These are phyloP conservation scores for Arctium lappa DNA, from an alignment of 129 eudicot species.

Conservation along the genomic window DNA sequence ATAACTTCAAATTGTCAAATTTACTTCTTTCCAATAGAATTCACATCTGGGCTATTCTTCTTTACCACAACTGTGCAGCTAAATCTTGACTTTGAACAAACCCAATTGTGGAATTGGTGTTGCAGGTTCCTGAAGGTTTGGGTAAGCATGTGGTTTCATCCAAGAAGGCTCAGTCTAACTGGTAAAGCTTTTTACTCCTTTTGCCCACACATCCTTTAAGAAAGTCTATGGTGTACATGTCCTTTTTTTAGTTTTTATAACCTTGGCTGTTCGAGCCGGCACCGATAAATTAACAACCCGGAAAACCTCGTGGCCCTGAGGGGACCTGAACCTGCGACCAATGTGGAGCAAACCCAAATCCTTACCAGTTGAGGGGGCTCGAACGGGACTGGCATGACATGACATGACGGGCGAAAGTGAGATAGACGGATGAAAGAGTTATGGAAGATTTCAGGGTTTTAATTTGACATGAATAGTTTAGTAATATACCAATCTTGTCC, in stretches of 20 bases:
- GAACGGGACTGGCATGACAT: too few species aligned
- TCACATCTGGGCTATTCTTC: background rate
- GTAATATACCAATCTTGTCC: background rate
- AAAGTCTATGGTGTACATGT: background rate
- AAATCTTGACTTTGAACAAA: background rate
- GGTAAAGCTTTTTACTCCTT: conserved; percentile 39
- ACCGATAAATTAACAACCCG: background rate
- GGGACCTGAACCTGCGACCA: background rate
- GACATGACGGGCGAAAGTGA: background rate
- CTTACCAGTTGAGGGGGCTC: background rate
- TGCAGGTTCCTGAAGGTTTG: conserved; percentile 88
- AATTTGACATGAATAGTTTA: background rate
- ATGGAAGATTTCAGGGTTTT: background rate
- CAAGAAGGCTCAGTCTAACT: conserved; percentile 87
- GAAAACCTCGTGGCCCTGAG: background rate
- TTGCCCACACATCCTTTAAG: background rate
- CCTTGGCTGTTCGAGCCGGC: background rate
- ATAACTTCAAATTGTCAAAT: background rate
- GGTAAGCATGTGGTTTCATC: conserved; percentile 88
- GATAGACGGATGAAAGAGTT: background rate
- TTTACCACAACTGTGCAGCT: background rate
- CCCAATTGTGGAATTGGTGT: conserved; percentile 3
- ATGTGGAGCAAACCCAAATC: background rate
- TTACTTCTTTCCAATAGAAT: background rate
- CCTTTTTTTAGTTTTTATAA: background rate